Conservation (phyloP, 495 filamentous ascomycete species). For the Daldinia concentrica region DNA sequence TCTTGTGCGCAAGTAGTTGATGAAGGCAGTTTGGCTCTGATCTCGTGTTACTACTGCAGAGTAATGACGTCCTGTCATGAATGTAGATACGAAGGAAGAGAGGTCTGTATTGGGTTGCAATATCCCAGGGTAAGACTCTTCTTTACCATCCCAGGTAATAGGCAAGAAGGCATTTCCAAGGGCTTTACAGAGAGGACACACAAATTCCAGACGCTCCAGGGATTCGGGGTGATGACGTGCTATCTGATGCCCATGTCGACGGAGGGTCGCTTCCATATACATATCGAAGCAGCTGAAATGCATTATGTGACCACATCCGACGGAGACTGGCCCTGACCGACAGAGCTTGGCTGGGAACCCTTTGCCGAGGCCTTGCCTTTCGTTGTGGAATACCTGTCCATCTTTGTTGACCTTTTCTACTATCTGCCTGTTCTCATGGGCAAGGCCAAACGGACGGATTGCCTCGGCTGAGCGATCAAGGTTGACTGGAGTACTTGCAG, state of each 20-base stretch:
- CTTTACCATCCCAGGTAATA: slow-evolving; percentile 93
- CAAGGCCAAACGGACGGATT: slow-evolving; percentile 88
- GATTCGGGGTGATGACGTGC: slow-evolving; percentile 91
- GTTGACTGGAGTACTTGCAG: slow-evolving; percentile 75
- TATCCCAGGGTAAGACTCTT: slow-evolving; percentile 77
- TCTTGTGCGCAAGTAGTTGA: slow-evolving; percentile 66
- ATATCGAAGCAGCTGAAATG: slow-evolving; percentile 95
- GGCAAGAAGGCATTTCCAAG: slow-evolving; percentile 95
- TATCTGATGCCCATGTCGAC: slow-evolving; percentile 89
- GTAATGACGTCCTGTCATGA: slow-evolving; percentile 50
- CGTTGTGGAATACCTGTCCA: slow-evolving; percentile 73
- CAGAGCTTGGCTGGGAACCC: slow-evolving; percentile 78
- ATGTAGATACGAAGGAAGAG: slow-evolving; percentile 67
- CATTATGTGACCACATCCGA: slow-evolving; percentile 98
- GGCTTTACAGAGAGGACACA: slow-evolving; percentile 98
- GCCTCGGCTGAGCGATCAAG: slow-evolving; percentile 84
- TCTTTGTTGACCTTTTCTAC: slow-evolving; percentile 78
- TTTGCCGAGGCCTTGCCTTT: slow-evolving; percentile 85
- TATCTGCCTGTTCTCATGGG: slow-evolving; percentile 80
- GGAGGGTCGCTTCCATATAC: slow-evolving; percentile 81
- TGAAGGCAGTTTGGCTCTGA: slow-evolving; percentile 67
- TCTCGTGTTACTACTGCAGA: slow-evolving; percentile 52
- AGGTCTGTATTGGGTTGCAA: slow-evolving; percentile 68
- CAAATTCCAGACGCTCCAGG: slow-evolving; percentile 80
- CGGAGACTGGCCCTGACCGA: slow-evolving; percentile 81